These are phyloP conservation scores for Lyophyllum atratum DNA, from an alignment of 768 basidiomycete species.

Conservation along the genomic window DNA sequence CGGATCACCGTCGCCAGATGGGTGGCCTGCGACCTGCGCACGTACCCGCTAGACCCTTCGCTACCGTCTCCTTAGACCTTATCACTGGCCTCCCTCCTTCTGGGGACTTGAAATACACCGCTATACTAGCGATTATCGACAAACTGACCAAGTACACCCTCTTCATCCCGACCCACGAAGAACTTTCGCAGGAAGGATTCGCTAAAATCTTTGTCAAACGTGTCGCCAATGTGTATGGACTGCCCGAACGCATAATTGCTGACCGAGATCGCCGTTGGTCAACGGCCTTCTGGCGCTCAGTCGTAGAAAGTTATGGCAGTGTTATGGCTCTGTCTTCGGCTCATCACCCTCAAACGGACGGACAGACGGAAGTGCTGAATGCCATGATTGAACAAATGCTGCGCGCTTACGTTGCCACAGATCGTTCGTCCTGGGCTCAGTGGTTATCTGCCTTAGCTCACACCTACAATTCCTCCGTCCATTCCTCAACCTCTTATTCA, in stretches of 20 bases:
- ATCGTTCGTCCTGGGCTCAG: conserved; percentile 26
- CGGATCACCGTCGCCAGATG: background rate
- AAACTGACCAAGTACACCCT: background rate
- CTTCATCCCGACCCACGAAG: background rate
- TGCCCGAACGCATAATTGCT: background rate
- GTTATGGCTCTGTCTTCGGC: background rate
- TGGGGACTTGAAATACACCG: background rate
- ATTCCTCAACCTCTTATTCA: conserved; percentile 23
- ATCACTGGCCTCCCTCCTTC: background rate
- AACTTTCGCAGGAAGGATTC: background rate
- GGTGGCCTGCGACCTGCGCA: background rate
- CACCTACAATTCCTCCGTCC: conserved; percentile 30
- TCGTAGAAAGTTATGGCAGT: background rate
- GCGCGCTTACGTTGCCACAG: conserved; percentile 23
- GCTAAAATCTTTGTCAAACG: background rate
- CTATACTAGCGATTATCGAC: background rate
- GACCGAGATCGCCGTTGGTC: background rate
- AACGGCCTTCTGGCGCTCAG: conserved; percentile 11
- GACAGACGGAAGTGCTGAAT: conserved; percentile 23
- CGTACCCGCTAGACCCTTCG: background rate
- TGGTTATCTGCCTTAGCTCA: conserved; percentile 26
- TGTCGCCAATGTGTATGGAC: background rate
- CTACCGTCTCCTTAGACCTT: background rate
- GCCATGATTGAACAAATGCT: conserved; percentile 19
- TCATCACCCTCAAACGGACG: conserved; percentile 38